A percentile compares a stretch with the other conserved stretches of the same genome.
These are phyloP conservation scores for Aureobasidium lini DNA, from an alignment of 2,329 filamentous ascomycete genomes.

Conservation along the genomic window DNA sequence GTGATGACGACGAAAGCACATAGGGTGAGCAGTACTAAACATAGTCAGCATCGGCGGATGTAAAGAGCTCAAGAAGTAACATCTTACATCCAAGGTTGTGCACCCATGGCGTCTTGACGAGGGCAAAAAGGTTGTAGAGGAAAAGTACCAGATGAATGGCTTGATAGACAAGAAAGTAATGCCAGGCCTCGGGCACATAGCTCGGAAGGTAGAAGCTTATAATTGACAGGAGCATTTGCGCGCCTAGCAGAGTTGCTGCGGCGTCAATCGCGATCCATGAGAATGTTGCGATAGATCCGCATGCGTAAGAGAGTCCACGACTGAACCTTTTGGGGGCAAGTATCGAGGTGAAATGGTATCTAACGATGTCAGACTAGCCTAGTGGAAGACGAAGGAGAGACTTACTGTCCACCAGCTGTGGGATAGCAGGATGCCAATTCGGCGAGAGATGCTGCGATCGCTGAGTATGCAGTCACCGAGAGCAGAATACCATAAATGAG, in stretches of 20 bases:
- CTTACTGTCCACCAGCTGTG: conserved; percentile 13
- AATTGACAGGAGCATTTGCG: conserved; percentile 14
- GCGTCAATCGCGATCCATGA: conserved; percentile 18
- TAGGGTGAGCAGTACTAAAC: conserved; percentile 38
- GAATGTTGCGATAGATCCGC: conserved; percentile 4
- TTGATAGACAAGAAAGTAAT: conserved; percentile 15
- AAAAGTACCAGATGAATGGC: conserved; percentile 37
- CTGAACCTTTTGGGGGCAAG: neutral
- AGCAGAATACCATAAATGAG: conserved; percentile 18
- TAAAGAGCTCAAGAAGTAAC: conserved; percentile 44
- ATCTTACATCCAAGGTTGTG: conserved; percentile 41
- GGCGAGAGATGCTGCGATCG: conserved; percentile 19
- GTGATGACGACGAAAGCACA: conserved; percentile 23
- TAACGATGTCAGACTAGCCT: neutral
- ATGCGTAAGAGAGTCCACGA: neutral
- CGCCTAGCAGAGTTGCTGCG: conserved; percentile 18
- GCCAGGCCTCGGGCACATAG: conserved; percentile 12
- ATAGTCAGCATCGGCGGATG: neutral
- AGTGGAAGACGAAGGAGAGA: neutral
- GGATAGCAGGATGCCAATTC: conserved; percentile 15
- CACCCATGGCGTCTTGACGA: conserved; percentile 46
- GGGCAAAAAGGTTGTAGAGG: conserved; percentile 52
- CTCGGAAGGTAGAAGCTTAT: conserved; percentile 14
- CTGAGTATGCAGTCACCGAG: conserved; percentile 14
- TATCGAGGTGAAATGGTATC: conserved; percentile 3